Percentiles rank a stretch among this genome's conserved stretches.
Conservation (phyloP, 2,329 filamentous ascomycete genomes). For the Penicillium sp. region DNA sequence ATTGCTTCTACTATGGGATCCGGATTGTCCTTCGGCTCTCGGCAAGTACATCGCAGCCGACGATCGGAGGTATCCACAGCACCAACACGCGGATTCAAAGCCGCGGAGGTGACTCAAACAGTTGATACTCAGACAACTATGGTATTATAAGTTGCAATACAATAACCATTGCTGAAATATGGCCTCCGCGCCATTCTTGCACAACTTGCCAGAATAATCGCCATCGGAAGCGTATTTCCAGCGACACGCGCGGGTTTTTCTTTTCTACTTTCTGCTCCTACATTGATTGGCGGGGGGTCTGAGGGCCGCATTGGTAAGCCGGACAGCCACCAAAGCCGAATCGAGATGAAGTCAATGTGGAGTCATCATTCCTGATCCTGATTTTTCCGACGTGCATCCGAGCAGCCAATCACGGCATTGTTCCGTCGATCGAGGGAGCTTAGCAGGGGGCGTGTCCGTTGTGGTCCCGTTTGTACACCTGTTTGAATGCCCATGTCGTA, state of each 20-base stretch:
- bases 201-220: not conserved
- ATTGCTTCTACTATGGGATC: no score
- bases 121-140: no score
- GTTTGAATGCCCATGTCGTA: no score
- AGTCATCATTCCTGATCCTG: slow-evolving; percentile 4
- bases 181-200: no score
- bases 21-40: no score
- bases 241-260: slow-evolving; percentile 13
- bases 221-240: slow-evolving; percentile 1
- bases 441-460: no score
- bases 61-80: slow-evolving; percentile 12
- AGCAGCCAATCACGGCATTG: no score
- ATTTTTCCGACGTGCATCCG: slow-evolving; percentile 7
- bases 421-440: no score
- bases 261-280: slow-evolving; percentile 1
- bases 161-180: no score
- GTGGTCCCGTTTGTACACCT: no score
- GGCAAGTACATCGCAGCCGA: slow-evolving; percentile 1
- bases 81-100: slow-evolving; percentile 1
- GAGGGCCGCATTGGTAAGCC: slow-evolving; percentile 10
- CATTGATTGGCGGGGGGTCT: slow-evolving; percentile 6
- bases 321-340: not conserved
- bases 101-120: not conserved
- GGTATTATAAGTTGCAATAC: no score
- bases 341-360: slow-evolving; percentile 4